A percentile compares a stretch with the other conserved stretches of the same genome.
These are phyloP conservation scores for Cucurbita pepo DNA, from an alignment of 306 rosid species.

Conservation along the genomic window DNA sequence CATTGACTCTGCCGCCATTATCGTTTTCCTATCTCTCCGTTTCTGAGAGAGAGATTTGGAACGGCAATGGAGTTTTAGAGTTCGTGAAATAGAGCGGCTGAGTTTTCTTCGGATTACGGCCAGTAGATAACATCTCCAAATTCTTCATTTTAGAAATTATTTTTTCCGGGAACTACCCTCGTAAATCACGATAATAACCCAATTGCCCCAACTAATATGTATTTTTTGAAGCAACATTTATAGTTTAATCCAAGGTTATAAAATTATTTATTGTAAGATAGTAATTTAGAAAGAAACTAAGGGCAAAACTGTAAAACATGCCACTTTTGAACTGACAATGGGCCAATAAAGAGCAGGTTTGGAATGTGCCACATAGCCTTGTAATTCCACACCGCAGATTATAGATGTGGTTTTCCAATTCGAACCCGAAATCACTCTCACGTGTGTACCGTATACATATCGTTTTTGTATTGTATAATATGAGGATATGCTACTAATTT, in stretches of 20 bases:
- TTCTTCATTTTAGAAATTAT: neutral
- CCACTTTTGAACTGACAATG: neutral
- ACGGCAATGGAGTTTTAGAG: neutral
- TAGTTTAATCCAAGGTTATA: too few relatives aligned
- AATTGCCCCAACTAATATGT: neutral
- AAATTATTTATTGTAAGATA: neutral
- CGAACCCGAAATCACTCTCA: neutral
- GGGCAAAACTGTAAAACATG: neutral
- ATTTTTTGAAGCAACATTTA: too few relatives aligned
- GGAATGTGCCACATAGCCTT: neutral
- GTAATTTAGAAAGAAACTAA: neutral
- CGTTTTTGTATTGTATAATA: neutral
- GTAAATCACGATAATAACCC: neutral
- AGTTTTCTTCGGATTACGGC: neutral
- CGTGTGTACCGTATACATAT: neutral
- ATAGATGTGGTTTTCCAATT: neutral
- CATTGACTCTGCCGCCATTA: constrained; percentile 60
- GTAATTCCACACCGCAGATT: neutral
- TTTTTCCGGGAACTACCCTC: neutral
- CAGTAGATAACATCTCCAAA: neutral
- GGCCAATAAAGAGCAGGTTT: neutral
- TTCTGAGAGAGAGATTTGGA: neutral
- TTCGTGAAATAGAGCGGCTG: neutral
- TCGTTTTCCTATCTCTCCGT: neutral
- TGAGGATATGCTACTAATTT: neutral